These are phyloP conservation scores for Pneumocystis oryctolagi DNA, from an alignment of 1,139 yeast genomes.

Conservation along the genomic window DNA sequence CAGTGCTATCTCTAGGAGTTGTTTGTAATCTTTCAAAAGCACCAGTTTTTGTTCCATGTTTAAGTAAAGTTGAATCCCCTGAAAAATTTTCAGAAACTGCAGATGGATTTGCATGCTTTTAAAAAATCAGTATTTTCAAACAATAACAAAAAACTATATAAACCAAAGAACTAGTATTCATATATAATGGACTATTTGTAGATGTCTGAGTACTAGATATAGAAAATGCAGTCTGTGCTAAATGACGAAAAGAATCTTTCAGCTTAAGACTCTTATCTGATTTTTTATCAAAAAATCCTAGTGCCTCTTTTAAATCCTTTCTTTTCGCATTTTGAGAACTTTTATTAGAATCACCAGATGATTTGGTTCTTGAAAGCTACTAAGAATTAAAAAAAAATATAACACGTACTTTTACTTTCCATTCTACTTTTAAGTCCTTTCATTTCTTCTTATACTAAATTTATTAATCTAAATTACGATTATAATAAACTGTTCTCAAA, in stretches of 20 bases:
- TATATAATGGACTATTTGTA: conserved; percentile 3
- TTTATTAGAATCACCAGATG: not conserved
- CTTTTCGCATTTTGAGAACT: not conserved
- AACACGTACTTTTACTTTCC: conserved; percentile 11
- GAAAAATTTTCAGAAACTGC: conserved; percentile 29
- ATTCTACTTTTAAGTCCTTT: conserved; percentile 21
- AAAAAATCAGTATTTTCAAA: not conserved
- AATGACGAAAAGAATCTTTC: not conserved
- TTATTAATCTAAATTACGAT: conserved; percentile 1
- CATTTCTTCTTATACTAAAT: conserved; percentile 12
- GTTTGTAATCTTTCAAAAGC: conserved; percentile 24
- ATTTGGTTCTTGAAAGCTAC: conserved; percentile 10
- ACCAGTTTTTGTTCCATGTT: conserved; percentile 16
- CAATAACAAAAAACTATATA: conserved; percentile 10
- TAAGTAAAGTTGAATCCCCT: conserved; percentile 23
- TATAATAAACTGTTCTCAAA: not conserved
- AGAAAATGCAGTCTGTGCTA: conserved; percentile 4
- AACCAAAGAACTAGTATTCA: conserved; percentile 6
- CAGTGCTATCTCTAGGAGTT: conserved; percentile 21
- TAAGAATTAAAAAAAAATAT: not conserved
- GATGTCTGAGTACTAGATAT: conserved; percentile 1
- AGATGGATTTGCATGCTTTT: conserved; percentile 22
- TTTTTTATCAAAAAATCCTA: not conserved
- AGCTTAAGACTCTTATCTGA: not conserved
- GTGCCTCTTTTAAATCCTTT: conserved; percentile 4